Percentiles rank a stretch among this genome's conserved stretches.
Conservation (phyloP, 192 early-diverging fungal genomes). For the Pecoramyces ruminantium region DNA sequence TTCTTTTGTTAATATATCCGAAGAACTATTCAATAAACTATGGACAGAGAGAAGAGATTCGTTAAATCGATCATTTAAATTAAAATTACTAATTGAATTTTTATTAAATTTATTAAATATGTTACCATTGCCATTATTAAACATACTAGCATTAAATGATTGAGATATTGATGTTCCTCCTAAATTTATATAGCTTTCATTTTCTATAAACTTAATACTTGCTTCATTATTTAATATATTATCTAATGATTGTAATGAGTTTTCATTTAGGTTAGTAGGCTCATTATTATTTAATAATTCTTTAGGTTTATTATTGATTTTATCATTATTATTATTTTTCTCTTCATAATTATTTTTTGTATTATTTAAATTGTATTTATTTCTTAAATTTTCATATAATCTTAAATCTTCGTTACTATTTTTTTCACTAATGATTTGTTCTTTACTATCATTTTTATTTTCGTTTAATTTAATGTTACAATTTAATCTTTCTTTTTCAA, state of each 20-base stretch:
- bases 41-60: neutral
- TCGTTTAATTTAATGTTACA: too few species aligned
- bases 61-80: neutral
- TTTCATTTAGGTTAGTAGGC: neutral
- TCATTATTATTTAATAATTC: neutral
- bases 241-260: neutral
- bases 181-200: neutral
- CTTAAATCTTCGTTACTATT: neutral
- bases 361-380: neutral
- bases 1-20: neutral
- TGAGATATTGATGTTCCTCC: neutral
- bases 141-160: neutral
- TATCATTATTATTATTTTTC: too few species aligned
- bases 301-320: neutral
- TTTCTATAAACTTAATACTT: neutral
- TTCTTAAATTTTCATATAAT: neutral
- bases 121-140: neutral
- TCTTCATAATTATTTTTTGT: neutral
- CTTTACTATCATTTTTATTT: too few species aligned
- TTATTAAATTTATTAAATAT: neutral
- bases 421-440: neutral
- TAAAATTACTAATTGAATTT: neutral
- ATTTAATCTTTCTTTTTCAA: too few species aligned
- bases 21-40: neutral
- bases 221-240: neutral